These are phyloP conservation scores for Flaveria linearis DNA, from an alignment of 129 eudicot genomes.

Conservation along the genomic window DNA sequence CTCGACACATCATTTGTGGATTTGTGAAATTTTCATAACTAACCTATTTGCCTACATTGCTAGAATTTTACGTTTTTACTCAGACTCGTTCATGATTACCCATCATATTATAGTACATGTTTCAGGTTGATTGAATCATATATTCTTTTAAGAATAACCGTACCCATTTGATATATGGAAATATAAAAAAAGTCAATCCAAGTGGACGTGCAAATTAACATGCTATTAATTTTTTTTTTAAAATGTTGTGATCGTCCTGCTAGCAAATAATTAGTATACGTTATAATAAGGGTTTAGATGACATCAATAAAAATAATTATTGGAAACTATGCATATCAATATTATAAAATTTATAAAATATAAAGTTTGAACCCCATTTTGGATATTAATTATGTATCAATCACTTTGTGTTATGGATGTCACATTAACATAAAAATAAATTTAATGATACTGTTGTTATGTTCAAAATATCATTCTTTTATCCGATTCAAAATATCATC, in stretches of 20 bases:
- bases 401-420: background rate
- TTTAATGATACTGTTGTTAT: too few relatives aligned
- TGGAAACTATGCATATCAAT: too few relatives aligned
- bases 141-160: too few relatives aligned
- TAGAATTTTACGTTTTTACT: background rate
- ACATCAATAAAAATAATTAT: background rate
- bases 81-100: background rate
- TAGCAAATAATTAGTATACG: background rate
- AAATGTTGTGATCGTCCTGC: background rate
- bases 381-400: background rate
- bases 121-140: too few relatives aligned
- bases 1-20: constrained; percentile 25
- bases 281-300: background rate
- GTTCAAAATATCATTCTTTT: too few relatives aligned
- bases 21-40: constrained; percentile 5
- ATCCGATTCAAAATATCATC: too few relatives aligned
- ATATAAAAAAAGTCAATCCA: background rate
- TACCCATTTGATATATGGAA: background rate
- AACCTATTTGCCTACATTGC: background rate
- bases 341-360: background rate
- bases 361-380: background rate
- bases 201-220: background rate
- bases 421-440: background rate
- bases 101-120: background rate
- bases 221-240: background rate